Conservation (phyloP, 78 protist genomes). For the Dictyostelium intermedium region DNA sequence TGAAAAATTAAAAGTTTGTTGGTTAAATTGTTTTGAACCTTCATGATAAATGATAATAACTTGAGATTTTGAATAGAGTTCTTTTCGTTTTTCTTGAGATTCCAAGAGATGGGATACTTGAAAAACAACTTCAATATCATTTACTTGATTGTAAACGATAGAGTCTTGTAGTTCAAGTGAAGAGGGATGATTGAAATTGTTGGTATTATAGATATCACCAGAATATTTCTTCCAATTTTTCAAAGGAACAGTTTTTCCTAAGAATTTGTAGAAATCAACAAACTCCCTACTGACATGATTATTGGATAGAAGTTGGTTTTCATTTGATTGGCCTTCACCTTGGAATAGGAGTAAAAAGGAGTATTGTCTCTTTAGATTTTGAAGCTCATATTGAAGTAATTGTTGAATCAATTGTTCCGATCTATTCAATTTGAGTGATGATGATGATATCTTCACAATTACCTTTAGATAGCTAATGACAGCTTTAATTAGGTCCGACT, state of each 20-base stretch:
- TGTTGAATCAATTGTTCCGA: background rate
- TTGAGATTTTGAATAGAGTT: background rate
- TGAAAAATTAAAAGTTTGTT: conserved; percentile 2
- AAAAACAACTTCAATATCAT: conserved; percentile 55
- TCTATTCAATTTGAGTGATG: conserved; percentile 27
- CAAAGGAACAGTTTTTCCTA: conserved; percentile 17
- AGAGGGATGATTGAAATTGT: background rate
- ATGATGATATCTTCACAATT: background rate
- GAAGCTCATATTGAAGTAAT: conserved; percentile 13
- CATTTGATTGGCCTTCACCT: conserved; percentile 37
- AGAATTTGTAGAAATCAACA: conserved; percentile 48
- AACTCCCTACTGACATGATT: conserved; percentile 35
- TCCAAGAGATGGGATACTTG: conserved; percentile 16
- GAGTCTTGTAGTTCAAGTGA: background rate
- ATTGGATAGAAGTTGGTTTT: conserved; percentile 18
- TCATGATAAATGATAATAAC: conserved; percentile 56
- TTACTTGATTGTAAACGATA: conserved; percentile 18
- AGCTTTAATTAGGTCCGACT: background rate
- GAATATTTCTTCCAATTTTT: conserved; percentile 36
- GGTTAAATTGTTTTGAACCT: conserved; percentile 32
- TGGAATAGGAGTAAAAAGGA: conserved; percentile 15
- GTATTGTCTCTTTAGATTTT: conserved; percentile 25
- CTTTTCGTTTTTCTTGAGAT: conserved; percentile 5
- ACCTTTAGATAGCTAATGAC: conserved; percentile 30
- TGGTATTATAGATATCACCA: conserved; percentile 11